These are phyloP conservation scores for Daldinia vernicosa DNA, from an alignment of 495 filamentous ascomycete species.

Conservation along the genomic window DNA sequence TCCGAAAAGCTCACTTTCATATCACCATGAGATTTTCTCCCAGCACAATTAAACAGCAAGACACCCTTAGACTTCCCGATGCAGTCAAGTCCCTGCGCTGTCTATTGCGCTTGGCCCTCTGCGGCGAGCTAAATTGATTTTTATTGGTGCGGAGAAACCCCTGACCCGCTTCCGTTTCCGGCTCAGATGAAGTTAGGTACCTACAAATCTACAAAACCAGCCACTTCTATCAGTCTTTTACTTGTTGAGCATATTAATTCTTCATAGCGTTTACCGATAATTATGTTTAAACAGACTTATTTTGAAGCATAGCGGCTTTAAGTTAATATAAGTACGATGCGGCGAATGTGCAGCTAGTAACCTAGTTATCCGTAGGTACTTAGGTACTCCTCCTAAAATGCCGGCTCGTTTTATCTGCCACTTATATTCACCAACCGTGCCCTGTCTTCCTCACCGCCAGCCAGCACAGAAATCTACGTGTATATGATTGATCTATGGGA, in stretches of 20 bases:
- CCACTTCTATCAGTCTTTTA: background rate
- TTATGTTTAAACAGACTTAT: background rate
- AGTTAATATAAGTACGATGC: background rate
- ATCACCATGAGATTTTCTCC: constrained; percentile 48
- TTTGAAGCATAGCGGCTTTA: background rate
- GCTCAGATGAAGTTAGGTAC: constrained; percentile 28
- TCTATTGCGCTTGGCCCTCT: constrained; percentile 34
- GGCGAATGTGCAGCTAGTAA: background rate
- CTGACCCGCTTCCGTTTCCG: constrained; percentile 45
- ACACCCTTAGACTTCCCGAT: constrained; percentile 44
- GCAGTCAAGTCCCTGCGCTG: constrained; percentile 40
- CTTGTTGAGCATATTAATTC: background rate
- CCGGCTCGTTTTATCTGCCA: background rate
- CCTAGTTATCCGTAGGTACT: background rate
- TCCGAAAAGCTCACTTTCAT: constrained; percentile 23
- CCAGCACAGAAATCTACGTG: background rate
- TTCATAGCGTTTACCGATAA: background rate
- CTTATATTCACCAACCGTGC: constrained; percentile 2
- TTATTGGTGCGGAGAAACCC: constrained; percentile 48
- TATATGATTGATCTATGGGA: background rate
- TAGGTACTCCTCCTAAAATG: background rate
- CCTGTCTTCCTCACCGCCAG: background rate
- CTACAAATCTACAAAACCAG: background rate
- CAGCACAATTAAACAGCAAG: constrained; percentile 44
- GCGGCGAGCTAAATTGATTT: background rate